Evolutionary conservation across 2,329 filamentous ascomycete species (phyloP).

Genomic region (Alternaria solani): DNA sequence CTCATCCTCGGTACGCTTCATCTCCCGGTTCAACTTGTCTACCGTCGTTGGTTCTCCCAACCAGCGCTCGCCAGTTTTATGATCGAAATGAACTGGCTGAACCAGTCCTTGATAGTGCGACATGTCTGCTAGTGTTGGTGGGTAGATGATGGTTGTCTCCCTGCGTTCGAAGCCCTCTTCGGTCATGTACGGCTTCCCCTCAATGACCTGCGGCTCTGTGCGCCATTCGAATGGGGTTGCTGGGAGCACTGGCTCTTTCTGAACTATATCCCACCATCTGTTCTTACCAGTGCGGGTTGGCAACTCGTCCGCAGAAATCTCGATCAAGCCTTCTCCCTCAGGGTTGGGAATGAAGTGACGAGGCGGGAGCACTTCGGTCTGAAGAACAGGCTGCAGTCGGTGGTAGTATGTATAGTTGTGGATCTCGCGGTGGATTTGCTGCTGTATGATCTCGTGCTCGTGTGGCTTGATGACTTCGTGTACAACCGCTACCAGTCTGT

Average conservation of each 20-base stretch:
- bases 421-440: conserved; percentile 61
- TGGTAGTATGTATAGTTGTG: conserved; percentile 64
- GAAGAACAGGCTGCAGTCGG: conserved; percentile 61
- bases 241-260: conserved; percentile 26
- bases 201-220: conserved; percentile 50
- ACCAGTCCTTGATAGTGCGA: conserved; percentile 37
- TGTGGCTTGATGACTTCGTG: conserved; percentile 59
- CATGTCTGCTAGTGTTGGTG: conserved; percentile 52
- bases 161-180: conserved; percentile 53
- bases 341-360: conserved; percentile 59
- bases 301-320: conserved; percentile 57
- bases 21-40: conserved; percentile 24
- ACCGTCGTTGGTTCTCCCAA: conserved; percentile 33
- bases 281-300: conserved; percentile 44
- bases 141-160: conserved; percentile 58
- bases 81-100: conserved; percentile 41
- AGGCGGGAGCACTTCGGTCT: conserved; percentile 62
- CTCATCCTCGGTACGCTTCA: conserved; percentile 12
- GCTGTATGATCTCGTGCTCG: conserved; percentile 57
- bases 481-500: conserved; percentile 54
- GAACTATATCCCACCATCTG: conserved; percentile 40
- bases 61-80: conserved; percentile 39
- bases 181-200: conserved; percentile 48
- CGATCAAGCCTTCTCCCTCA: conserved; percentile 48
- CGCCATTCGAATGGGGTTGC: conserved; percentile 25